Percentiles rank a stretch among this genome's conserved stretches.
Evolutionary conservation across 2,329 filamentous ascomycete genomes (phyloP).

Genomic region (Lecanicillium sp.): DNA sequence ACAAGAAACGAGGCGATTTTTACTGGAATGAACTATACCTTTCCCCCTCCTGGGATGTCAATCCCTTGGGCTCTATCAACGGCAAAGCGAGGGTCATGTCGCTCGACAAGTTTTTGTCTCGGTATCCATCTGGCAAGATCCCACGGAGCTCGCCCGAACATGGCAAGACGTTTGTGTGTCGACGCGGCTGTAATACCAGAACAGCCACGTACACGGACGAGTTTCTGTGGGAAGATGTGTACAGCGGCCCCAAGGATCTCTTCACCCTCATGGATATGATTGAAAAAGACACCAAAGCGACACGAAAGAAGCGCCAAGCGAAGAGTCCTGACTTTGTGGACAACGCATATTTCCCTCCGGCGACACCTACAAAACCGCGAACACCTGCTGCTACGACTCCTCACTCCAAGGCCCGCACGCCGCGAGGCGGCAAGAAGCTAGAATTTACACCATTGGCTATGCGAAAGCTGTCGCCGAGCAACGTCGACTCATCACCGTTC

Average conservation of each 20-base stretch:
- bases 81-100: slow-evolving; percentile 82
- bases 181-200: slow-evolving; percentile 80
- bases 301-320: slow-evolving; percentile 30
- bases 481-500: slow-evolving; percentile 78
- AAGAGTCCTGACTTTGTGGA: slow-evolving; percentile 29
- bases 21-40: slow-evolving; percentile 87
- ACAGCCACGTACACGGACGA: slow-evolving; percentile 90
- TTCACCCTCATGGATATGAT: slow-evolving; percentile 60
- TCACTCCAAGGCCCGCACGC: slow-evolving; percentile 24
- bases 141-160: slow-evolving; percentile 66
- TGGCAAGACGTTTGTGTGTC: slow-evolving; percentile 85
- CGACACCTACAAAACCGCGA: slow-evolving; percentile 33
- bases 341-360: slow-evolving; percentile 27
- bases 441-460: slow-evolving; percentile 96
- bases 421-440: slow-evolving; percentile 57
- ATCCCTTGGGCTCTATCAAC: slow-evolving; percentile 82
- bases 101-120: slow-evolving; percentile 55
- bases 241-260: slow-evolving; percentile 59
- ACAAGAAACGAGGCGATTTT: slow-evolving; percentile 76
- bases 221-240: slow-evolving; percentile 86
- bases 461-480: slow-evolving; percentile 68
- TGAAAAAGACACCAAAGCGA: slow-evolving; percentile 65
- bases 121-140: slow-evolving; percentile 69
- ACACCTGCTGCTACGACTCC: slow-evolving; percentile 25
- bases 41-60: slow-evolving; percentile 79